Evolutionary conservation across 176 grass and related monocot species (phyloP).

Genomic region (Pontederia paniculata): DNA sequence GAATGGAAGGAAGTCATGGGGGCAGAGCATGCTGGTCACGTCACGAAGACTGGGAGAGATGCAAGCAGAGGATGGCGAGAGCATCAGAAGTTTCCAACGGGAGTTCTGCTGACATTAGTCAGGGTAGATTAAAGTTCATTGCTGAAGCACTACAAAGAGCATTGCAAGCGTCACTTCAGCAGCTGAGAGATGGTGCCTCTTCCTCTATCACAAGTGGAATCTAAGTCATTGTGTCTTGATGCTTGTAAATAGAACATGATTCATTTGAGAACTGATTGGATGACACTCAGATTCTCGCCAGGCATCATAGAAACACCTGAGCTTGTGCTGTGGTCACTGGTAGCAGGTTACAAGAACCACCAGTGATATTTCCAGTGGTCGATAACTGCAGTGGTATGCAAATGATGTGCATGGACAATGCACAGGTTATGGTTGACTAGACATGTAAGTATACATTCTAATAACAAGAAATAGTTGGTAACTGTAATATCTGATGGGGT

Average conservation of each 20-base stretch:
- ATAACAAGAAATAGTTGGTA: too few relatives aligned
- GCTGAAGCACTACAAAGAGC: constrained; percentile 82
- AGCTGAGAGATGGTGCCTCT: constrained; percentile 67
- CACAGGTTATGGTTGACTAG: too few relatives aligned
- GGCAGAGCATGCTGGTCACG: constrained; percentile 85
- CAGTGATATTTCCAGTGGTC: too few relatives aligned
- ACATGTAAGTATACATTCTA: too few relatives aligned
- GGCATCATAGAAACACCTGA: too few relatives aligned
- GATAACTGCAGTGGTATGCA: too few relatives aligned
- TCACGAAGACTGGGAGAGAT: constrained; percentile 88
- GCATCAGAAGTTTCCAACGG: constrained; percentile 71
- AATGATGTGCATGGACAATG: too few relatives aligned
- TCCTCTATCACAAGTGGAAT: constrained; percentile 58
- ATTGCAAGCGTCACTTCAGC: constrained; percentile 59
- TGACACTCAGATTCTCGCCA: too few relatives aligned
- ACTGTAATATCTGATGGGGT: too few relatives aligned
- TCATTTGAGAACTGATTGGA: too few relatives aligned
- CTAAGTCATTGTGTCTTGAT: constrained; percentile 14
- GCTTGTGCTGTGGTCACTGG: too few relatives aligned
- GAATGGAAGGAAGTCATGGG: constrained; percentile 91
- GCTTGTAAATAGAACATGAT: background rate
- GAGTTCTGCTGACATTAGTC: constrained; percentile 46
- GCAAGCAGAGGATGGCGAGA: constrained; percentile 74
- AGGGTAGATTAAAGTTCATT: constrained; percentile 80
- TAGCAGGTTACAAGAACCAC: too few relatives aligned